Evolutionary conservation across 2,329 filamentous ascomycete species (phyloP).

Genomic region (Didymella pomorum): DNA sequence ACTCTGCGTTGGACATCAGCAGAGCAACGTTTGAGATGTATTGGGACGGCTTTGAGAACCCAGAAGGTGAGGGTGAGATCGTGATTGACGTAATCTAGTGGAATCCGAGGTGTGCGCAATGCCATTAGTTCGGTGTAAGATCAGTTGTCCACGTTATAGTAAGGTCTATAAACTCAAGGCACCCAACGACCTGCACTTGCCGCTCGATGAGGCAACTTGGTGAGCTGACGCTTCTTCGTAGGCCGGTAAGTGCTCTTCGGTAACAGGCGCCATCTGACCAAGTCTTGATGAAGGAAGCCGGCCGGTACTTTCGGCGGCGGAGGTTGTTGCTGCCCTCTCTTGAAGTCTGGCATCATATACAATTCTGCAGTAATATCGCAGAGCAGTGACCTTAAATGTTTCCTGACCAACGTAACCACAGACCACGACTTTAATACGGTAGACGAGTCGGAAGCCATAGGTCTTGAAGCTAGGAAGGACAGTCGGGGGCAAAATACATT

Average conservation of each 20-base stretch:
- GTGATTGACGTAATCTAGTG: constrained; percentile 13
- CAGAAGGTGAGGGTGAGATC: constrained; percentile 17
- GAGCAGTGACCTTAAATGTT: neutral
- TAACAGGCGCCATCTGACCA: neutral
- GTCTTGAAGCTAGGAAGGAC: neutral
- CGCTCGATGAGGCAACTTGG: neutral
- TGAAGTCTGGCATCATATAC: neutral
- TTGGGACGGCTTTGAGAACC: constrained; percentile 23
- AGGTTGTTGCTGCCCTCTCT: neutral
- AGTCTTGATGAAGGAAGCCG: neutral
- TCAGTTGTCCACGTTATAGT: neutral
- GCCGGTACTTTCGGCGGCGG: neutral
- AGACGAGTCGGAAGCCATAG: neutral
- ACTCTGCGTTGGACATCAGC: constrained; percentile 21
- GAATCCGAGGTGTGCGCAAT: too few relatives aligned
- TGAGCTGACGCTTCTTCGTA: neutral
- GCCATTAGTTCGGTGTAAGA: neutral
- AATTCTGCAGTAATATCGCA: neutral
- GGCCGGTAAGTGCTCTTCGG: neutral
- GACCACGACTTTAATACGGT: neutral
- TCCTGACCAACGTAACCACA: neutral
- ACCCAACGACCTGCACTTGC: neutral
- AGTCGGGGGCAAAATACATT: neutral
- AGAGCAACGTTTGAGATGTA: constrained; percentile 22
- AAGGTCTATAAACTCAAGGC: neutral